These are phyloP conservation scores for Nicotiana tomentosiformis DNA, from an alignment of 257 asterid genomes.

Conservation along the genomic window DNA sequence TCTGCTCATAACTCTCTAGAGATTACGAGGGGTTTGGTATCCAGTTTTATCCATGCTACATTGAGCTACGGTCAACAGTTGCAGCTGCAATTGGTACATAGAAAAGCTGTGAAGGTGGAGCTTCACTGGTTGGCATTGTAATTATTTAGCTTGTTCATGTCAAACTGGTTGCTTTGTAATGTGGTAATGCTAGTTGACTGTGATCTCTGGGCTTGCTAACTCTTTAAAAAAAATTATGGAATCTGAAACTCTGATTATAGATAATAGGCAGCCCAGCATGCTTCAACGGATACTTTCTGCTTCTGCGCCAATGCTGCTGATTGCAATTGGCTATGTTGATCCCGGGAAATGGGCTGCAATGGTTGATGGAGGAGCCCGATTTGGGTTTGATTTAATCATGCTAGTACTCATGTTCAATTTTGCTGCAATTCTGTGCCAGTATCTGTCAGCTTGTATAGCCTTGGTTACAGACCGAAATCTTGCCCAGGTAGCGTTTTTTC, in stretches of 20 bases:
- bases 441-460: slow-evolving; percentile 76
- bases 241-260: slow-evolving; percentile 30
- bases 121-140: slow-evolving; percentile 19
- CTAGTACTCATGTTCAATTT: slow-evolving; percentile 53
- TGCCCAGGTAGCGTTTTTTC: slow-evolving; percentile 57
- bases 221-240: slow-evolving; percentile 39
- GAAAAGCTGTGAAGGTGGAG: slow-evolving; percentile 12
- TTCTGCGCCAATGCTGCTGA: slow-evolving; percentile 67
- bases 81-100: slow-evolving; percentile 4
- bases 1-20: not conserved
- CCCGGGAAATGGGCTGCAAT: slow-evolving; percentile 98
- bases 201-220: slow-evolving; percentile 20
- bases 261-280: slow-evolving; percentile 31
- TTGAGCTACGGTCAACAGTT: not conserved
- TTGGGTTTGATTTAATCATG: slow-evolving; percentile 63
- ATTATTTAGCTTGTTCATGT: slow-evolving; percentile 16
- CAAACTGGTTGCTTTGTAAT: slow-evolving; percentile 18
- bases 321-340: slow-evolving; percentile 82
- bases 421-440: slow-evolving; percentile 81
- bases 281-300: slow-evolving; percentile 63
- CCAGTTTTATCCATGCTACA: not conserved
- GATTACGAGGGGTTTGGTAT: not conserved
- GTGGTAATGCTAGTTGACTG: slow-evolving; percentile 20
- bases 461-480: slow-evolving; percentile 83
- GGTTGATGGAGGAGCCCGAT: slow-evolving; percentile 87